Conservation (phyloP, 2,329 filamentous ascomycete species). For the Penicillium sp. region DNA sequence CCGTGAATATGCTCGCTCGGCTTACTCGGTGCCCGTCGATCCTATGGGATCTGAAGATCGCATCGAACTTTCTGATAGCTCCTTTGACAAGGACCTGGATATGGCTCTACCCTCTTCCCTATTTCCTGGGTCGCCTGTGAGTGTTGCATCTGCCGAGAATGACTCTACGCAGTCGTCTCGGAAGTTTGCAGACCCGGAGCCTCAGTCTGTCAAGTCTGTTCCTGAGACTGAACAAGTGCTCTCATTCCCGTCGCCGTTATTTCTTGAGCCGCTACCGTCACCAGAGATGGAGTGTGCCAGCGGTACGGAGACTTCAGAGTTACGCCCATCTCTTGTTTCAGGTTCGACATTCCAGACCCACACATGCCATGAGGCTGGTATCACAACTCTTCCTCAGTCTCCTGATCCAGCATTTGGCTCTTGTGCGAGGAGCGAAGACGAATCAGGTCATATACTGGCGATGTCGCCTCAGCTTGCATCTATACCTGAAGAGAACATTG, state of each 20-base stretch:
- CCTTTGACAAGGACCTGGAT: slow-evolving; percentile 1
- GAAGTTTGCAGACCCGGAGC: not conserved
- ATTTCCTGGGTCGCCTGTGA: not conserved
- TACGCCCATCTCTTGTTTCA: not conserved
- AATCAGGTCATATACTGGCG: not conserved
- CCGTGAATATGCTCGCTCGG: not conserved
- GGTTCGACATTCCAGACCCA: not conserved
- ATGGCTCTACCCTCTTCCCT: not conserved
- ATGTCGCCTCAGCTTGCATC: slow-evolving; percentile 2
- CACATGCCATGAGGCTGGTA: not conserved
- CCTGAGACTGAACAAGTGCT: not conserved
- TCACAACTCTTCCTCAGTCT: not conserved
- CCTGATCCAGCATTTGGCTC: not conserved
- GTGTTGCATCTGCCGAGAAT: not conserved
- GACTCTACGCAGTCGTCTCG: not conserved
- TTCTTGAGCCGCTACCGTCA: not conserved
- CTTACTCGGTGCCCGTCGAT: not conserved
- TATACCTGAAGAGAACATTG: slow-evolving; percentile 3
- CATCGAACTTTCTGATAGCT: not conserved
- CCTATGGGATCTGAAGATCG: slow-evolving; percentile 1
- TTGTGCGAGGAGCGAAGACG: not conserved
- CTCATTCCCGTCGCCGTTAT: slow-evolving; percentile 9
- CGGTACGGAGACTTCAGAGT: not conserved
- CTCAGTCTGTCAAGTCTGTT: not conserved
- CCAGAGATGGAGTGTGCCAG: not conserved